Evolutionary conservation across 2,329 filamentous ascomycete species (phyloP).

Genomic region (Chaetoscypha palmicola): DNA sequence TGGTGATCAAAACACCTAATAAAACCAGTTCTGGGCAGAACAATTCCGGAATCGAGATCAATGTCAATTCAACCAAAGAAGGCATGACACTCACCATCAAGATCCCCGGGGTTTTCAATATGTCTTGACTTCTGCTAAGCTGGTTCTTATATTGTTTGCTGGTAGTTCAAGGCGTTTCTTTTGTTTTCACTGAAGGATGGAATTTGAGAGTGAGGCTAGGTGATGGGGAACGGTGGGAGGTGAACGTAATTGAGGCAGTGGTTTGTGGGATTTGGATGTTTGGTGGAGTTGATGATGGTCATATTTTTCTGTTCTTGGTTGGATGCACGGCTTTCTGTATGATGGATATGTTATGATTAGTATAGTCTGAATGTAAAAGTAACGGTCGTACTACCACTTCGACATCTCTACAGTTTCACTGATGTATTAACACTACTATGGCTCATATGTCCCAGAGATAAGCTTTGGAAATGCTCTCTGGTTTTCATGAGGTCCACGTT

Average conservation of each 20-base stretch:
- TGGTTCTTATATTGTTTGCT: not conserved
- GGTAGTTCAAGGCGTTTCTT: not conserved
- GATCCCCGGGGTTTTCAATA: slow-evolving; percentile 19
- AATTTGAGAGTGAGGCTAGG: not conserved
- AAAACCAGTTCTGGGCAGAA: not conserved
- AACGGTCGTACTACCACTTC: not conserved
- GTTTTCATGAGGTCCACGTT: no score
- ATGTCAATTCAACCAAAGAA: slow-evolving; percentile 22
- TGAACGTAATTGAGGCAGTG: not conserved
- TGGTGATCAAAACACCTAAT: slow-evolving; percentile 6
- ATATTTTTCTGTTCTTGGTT: not conserved
- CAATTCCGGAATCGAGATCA: slow-evolving; percentile 23
- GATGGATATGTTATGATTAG: no score
- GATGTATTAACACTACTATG: no score
- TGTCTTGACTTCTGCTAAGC: slow-evolving; percentile 5
- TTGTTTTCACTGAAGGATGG: not conserved
- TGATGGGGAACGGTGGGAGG: not conserved
- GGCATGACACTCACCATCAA: slow-evolving; percentile 24
- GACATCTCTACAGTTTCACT: no score
- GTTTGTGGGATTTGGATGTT: not conserved
- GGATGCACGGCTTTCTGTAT: not conserved
- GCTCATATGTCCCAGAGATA: no score
- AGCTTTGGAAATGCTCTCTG: no score
- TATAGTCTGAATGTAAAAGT: no score
- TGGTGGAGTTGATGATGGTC: not conserved